Evolutionary conservation across 805 yeast genomes (phyloP), one percentile per base, ranked within the genome.

Genomic region (Candida sonorensis): DNA sequence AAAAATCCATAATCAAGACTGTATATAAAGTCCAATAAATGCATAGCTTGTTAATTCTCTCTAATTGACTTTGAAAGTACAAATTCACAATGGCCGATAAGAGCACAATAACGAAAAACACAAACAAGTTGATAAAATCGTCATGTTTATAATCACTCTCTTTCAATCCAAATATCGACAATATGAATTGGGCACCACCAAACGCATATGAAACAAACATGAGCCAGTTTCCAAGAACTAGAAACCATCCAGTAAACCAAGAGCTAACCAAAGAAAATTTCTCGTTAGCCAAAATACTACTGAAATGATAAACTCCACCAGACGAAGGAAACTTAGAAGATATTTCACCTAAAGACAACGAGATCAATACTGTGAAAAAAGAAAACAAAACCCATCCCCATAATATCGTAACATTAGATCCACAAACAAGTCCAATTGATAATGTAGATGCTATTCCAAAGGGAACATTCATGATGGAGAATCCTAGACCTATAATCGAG

Each of bases 381-480:
- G 80, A 77, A 26, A 81, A 83, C 1, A 77, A 54, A 2, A 78
- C 45, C 75, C 85, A 81, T 0, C 94, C 94, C 61, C 79, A 75
- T 27, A 83, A 60, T 26, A 83, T 77, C 0, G 92, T 80, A 10
- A 76, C 75, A 32, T 81, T 79, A 1, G 87, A 86, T 7, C 94
- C 94, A 55, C 81, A 83, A 8, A 76, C 66, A 33, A 83, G 58
- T 3, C 84, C 81, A 19, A 79, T 77, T 48, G 79, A 75, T 51
- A 83, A 63, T 1, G 87, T 81, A 3, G 85, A 75, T 8, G 86
- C 75, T 45, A 83, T 67, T 1, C 90, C 87, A 45, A 81, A 68
- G 0, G 88, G 90, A 0, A 85, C 88, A 26, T 85, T 83, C 88
- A 83, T 81, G 20, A 83, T 58, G 1, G 87, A 76, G 51, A 83